Base-by-base conservation (phyloP, 1,284 basidiomycete species). In the Apiotrichum veenhuisii region DNA sequence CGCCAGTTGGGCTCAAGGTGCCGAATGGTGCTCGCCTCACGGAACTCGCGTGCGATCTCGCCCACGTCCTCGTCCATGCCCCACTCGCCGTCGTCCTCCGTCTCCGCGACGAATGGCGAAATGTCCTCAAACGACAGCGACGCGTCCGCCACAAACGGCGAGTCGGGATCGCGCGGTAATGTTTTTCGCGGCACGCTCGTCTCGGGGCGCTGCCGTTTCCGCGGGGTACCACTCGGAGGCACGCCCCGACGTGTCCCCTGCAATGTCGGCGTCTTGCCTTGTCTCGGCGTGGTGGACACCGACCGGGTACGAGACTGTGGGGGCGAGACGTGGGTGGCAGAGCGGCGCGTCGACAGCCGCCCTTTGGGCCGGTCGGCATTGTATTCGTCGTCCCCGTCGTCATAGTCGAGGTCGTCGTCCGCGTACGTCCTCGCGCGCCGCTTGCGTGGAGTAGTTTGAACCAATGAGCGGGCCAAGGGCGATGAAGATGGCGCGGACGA, bases 21-120 rank as follows among this genome's bases (percentile, higher is more conserved):
- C 11, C 25, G n/a, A 3, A 64, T 60, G 8, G 70, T 64, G 50
- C 66, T 73, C 22, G 67, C 64, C 49, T 69, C 67, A 33, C 71
- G 59, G 61, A 65, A 68, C 51, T 61, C 48, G 47, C 69, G 67
- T 26, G 64, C 68, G 11, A 64, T 55, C 46, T 68, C 64, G 2
- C 63, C 62, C 8, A 59, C 66, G 52, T 73, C 70, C 46, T 70
- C 68, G 50, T 72, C 71, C 54, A 73, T 49, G 26, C 71, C 71
- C 71, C 71, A 73, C 48, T 68, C 47, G 3, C 66, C 65, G n/a
- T 55, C 62, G 23, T 67, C 70, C 45, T 71, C 65, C 26, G 47
- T 62, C 20, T 59, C 22, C 23, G 55, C 43, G 43, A 41, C 40
- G 15, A 38, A 5, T 15, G 18, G 37, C 5, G 65, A 64, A n/a